These are phyloP conservation scores for Solanum etuberosum DNA, from an alignment of 257 asterid species.

Conservation along the genomic window DNA sequence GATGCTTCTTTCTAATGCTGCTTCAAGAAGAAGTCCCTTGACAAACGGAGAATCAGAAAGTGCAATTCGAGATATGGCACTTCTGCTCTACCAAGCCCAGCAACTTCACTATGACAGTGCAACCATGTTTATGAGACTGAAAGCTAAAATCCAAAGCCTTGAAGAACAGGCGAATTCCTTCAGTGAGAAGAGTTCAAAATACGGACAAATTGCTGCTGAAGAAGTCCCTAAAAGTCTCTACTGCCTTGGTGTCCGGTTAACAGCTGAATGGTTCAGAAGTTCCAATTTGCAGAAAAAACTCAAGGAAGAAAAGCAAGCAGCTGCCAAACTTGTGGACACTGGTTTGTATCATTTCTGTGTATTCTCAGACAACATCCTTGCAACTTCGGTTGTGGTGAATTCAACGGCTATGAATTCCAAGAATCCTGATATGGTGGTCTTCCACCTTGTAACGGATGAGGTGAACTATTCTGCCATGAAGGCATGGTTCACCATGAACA, in stretches of 20 bases:
- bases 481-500: conserved; percentile 38
- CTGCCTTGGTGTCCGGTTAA: conserved; percentile 33
- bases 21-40: conserved; percentile 32
- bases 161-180: conserved; percentile 33
- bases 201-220: conserved; percentile 42
- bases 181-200: conserved; percentile 34
- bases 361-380: conserved; percentile 41
- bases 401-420: conserved; percentile 28
- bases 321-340: conserved; percentile 19
- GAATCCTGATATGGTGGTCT: conserved; percentile 25
- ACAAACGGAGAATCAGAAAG: conserved; percentile 28
- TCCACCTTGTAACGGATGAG: conserved; percentile 37
- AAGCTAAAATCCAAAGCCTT: conserved; percentile 35
- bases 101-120: conserved; percentile 35
- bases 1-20: conserved; percentile 32
- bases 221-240: conserved; percentile 38
- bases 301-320: conserved; percentile 7
- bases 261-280: conserved; percentile 33
- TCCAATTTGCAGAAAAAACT: conserved; percentile 15
- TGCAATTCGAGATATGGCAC: conserved; percentile 32
- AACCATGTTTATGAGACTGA: conserved; percentile 39
- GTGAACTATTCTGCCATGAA: conserved; percentile 43
- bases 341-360: conserved; percentile 33
- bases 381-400: conserved; percentile 38
- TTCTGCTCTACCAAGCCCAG: conserved; percentile 38